Conservation (phyloP, 345 rosid genomes). For the Eucalyptus shirleyi region DNA sequence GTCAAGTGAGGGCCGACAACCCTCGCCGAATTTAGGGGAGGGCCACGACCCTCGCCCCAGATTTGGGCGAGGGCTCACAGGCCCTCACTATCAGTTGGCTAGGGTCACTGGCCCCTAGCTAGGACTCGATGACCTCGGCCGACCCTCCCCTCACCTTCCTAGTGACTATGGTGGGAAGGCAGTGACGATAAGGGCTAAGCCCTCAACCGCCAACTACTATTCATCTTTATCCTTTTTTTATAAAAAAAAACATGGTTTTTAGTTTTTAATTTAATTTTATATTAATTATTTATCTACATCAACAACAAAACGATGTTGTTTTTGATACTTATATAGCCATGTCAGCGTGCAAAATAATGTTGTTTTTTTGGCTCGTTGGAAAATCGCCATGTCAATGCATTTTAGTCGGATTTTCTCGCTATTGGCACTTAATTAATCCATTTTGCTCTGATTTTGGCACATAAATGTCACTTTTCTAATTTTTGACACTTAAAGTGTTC, state of each 20-base stretch:
- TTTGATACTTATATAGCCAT: fast-evolving
- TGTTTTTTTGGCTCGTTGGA: fast-evolving
- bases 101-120: fast-evolving
- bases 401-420: fast-evolving
- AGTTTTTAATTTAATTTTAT: too few species aligned
- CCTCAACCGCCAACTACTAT: fast-evolving
- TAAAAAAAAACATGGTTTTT: too few species aligned
- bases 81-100: fast-evolving
- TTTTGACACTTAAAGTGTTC: fast-evolving
- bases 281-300: fast-evolving
- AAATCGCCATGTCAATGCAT: fast-evolving
- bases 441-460: fast-evolving
- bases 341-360: fast-evolving
- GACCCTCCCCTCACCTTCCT: too few species aligned
- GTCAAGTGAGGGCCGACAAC: fast-evolving
- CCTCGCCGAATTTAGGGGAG: fast-evolving
- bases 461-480: fast-evolving
- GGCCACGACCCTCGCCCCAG: fast-evolving
- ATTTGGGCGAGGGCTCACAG: fast-evolving
- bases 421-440: fast-evolving
- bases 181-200: fast-evolving
- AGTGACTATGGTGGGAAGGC: fast-evolving
- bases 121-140: fast-evolving
- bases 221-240: too few species aligned
- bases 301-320: fast-evolving